Evolutionary conservation across 192 early-diverging fungal genomes (phyloP).

Genomic region (Gigaspora rosea): DNA sequence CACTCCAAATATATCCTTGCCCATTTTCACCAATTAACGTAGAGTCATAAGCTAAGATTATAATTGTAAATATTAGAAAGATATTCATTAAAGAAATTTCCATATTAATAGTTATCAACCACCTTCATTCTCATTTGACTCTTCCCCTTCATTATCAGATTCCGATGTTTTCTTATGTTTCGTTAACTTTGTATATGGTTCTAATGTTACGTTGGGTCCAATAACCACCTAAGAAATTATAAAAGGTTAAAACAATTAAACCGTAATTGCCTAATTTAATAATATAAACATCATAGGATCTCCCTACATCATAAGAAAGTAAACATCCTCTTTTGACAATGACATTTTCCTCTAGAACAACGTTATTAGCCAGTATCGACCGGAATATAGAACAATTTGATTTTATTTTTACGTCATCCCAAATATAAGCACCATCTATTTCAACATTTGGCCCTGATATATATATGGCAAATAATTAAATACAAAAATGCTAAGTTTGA

Average conservation of each 20-base stretch:
- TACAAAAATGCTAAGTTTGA: neutral
- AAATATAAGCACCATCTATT: slow-evolving; percentile 84
- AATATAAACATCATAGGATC: neutral
- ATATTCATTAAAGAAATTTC: too few relatives aligned
- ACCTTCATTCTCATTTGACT: slow-evolving; percentile 36
- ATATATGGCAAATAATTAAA: neutral
- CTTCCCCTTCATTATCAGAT: slow-evolving; percentile 47
- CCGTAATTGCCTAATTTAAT: neutral
- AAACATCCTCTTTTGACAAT: slow-evolving; percentile 75
- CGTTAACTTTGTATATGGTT: slow-evolving; percentile 66
- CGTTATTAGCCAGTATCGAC: slow-evolving; percentile 78
- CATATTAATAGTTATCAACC: too few relatives aligned
- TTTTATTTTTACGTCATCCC: slow-evolving; percentile 73
- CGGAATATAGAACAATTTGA: slow-evolving; percentile 65
- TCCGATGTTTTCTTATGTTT: slow-evolving; percentile 42
- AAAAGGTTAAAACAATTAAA: neutral
- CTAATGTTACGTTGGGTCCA: slow-evolving; percentile 72
- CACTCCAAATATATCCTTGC: slow-evolving; percentile 63
- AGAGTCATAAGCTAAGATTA: slow-evolving; percentile 37
- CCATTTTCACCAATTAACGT: slow-evolving; percentile 57
- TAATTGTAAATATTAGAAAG: too few relatives aligned
- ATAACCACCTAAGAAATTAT: slow-evolving; percentile 51
- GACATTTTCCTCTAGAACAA: slow-evolving; percentile 64
- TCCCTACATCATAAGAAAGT: slow-evolving; percentile 59
- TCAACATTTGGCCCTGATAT: slow-evolving; percentile 65